Evolutionary conservation across 495 filamentous ascomycete species (phyloP).

Genomic region (Aspergillus heteromorphus): DNA sequence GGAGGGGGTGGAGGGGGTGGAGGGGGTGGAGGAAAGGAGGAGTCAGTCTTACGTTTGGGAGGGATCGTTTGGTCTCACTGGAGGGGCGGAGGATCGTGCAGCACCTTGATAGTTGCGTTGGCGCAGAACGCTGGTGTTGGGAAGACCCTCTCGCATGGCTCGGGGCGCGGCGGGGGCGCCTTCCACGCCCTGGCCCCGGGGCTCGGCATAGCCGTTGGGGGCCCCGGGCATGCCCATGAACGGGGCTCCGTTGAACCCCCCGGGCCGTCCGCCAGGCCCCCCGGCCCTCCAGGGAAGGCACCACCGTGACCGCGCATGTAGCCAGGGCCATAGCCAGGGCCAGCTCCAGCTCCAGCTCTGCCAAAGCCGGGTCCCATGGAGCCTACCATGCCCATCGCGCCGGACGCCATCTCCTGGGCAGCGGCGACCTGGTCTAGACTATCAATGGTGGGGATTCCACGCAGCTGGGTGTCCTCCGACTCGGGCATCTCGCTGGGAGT

Average conservation of each 20-base stretch:
- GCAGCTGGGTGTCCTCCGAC: conserved; percentile 22
- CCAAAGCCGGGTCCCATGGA: conserved; percentile 30
- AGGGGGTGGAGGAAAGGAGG: neutral
- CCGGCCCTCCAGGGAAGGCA: conserved; percentile 21
- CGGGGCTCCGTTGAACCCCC: conserved; percentile 22
- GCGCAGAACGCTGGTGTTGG: conserved; percentile 61
- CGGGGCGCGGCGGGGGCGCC: conserved; percentile 88
- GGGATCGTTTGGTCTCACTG: conserved; percentile 21
- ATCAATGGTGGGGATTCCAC: conserved; percentile 44
- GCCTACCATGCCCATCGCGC: conserved; percentile 17
- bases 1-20: too few species aligned
- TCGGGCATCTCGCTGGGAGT: conserved; percentile 1
- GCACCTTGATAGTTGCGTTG: conserved; percentile 34
- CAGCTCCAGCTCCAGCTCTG: too few species aligned
- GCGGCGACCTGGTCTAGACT: conserved; percentile 31
- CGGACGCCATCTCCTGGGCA: conserved; percentile 6
- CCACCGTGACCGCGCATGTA: conserved; percentile 33
- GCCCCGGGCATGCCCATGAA: conserved; percentile 21
- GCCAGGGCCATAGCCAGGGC: conserved; percentile 31
- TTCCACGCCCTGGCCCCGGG: conserved; percentile 56
- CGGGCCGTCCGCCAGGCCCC: conserved; percentile 19
- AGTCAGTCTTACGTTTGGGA: conserved; percentile 35
- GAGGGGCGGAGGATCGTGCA: conserved; percentile 23
- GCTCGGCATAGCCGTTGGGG: conserved; percentile 28
- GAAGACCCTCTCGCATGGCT: conserved; percentile 82